Evolutionary conservation across 768 basidiomycete species (phyloP).

Genomic region (Pseudohyphozyma bogoriensis): DNA sequence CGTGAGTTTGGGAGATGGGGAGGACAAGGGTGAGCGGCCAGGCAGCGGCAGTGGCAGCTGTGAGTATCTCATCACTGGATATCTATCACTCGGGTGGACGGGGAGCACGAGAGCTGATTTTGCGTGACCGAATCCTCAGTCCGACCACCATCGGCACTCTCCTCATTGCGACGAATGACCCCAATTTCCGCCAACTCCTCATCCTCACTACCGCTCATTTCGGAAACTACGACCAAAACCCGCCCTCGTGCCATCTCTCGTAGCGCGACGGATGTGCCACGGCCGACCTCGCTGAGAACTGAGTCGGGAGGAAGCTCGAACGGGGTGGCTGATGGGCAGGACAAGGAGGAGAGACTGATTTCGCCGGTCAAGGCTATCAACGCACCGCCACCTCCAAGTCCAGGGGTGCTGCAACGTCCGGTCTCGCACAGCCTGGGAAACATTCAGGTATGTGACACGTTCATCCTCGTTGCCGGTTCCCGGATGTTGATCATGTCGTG

Average conservation of each 20-base stretch:
- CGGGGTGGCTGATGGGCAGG: too few species aligned
- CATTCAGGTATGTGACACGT: neutral
- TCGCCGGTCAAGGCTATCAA: neutral
- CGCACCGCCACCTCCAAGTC: neutral
- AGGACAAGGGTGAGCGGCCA: neutral
- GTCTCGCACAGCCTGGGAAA: neutral
- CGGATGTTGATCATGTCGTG: neutral
- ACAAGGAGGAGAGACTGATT: too few species aligned
- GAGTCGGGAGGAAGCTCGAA: neutral
- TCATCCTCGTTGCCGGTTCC: neutral
- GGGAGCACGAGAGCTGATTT: neutral
- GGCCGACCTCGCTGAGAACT: neutral
- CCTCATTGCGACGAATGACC: constrained; percentile 16
- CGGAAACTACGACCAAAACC: neutral
- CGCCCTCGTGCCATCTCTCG: neutral
- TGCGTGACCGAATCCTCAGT: neutral
- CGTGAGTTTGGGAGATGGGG: neutral
- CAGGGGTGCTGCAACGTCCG: neutral
- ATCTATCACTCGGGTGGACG: neutral
- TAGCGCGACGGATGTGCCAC: neutral
- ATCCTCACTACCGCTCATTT: neutral
- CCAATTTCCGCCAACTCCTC: constrained; percentile 3
- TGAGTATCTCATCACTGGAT: neutral
- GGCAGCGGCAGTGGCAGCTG: neutral
- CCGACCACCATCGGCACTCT: constrained; percentile 13